phyloP scores from a whole-genome alignment of 352 stramenopile genomes.

The Stramenopiles sp. region DNA sequence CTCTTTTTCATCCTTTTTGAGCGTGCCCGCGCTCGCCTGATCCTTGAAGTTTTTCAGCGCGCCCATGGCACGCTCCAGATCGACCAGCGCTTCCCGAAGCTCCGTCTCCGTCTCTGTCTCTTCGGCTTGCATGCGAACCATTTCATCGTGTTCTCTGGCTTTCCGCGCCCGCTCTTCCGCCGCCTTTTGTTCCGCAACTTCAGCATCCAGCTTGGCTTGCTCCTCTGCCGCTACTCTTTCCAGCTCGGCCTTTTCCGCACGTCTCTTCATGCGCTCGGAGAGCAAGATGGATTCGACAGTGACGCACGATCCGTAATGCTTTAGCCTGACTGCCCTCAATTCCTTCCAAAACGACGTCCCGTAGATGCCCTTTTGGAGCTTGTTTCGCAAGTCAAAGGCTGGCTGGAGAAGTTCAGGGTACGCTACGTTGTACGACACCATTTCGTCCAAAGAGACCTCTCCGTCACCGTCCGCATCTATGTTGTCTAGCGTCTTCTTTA shows the following conservation, averaged over 20 bases:
- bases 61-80: not conserved
- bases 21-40: no score
- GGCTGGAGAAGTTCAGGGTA: constrained; percentile 27
- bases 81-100: not conserved
- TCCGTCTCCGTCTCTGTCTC: not conserved
- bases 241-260: not conserved
- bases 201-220: not conserved
- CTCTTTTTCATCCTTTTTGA: not conserved
- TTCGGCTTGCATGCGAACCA: not conserved
- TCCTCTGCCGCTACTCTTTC: not conserved
- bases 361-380: not conserved
- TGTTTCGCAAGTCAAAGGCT: constrained; percentile 26
- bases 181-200: not conserved
- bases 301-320: not conserved
- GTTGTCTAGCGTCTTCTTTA: constrained; percentile 10
- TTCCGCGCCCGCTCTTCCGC: not conserved
- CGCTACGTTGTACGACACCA: constrained; percentile 24
- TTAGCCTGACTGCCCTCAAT: not conserved
- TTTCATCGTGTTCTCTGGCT: not conserved
- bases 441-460: constrained; percentile 25
- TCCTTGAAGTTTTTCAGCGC: not conserved
- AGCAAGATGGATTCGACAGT: not conserved
- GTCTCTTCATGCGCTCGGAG: not conserved
- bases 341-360: not conserved
- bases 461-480: constrained; percentile 26